Conservation (phyloP, 179 eudicot species). For the Nepenthes alata region DNA sequence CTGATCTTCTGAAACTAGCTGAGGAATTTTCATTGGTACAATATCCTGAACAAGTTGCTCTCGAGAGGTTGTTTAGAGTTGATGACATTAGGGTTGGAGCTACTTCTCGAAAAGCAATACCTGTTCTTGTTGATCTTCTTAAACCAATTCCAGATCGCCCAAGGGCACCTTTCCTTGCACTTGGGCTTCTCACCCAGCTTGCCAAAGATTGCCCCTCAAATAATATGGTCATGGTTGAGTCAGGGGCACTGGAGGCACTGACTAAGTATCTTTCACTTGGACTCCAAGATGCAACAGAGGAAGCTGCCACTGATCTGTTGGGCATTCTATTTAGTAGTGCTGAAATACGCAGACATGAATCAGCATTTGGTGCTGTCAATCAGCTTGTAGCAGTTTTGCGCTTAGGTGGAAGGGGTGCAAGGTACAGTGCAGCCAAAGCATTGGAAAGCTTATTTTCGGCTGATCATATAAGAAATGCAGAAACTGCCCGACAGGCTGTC, state of each 20-base stretch:
- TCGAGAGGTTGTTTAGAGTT: constrained; percentile 90
- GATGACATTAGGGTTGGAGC: constrained; percentile 95
- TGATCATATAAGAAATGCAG: constrained; percentile 87
- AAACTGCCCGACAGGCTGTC: constrained; percentile 83
- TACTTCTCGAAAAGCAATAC: constrained; percentile 90
- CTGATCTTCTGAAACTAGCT: constrained; percentile 65
- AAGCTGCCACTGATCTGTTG: constrained; percentile 87
- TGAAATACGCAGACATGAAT: constrained; percentile 84
- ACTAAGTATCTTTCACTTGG: constrained; percentile 93
- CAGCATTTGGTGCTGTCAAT: constrained; percentile 84
- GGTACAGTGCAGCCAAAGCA: constrained; percentile 95
- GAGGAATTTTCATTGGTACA: constrained; percentile 69
- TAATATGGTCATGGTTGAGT: constrained; percentile 87
- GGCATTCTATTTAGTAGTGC: constrained; percentile 78
- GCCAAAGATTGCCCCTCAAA: constrained; percentile 79
- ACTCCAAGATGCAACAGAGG: constrained; percentile 91
- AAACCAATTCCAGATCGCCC: constrained; percentile 99
- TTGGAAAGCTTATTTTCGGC: constrained; percentile 91
- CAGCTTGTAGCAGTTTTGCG: constrained; percentile 95
- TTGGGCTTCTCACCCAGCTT: constrained; percentile 83
- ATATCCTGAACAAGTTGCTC: constrained; percentile 93
- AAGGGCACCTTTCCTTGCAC: constrained; percentile 87
- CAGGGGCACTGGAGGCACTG: constrained; percentile 92
- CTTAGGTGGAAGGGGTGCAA: constrained; percentile 94
- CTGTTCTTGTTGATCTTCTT: constrained; percentile 86